Conservation (phyloP, 2,329 filamentous ascomycete genomes). For the Macrophomina pseudophaseolina region DNA sequence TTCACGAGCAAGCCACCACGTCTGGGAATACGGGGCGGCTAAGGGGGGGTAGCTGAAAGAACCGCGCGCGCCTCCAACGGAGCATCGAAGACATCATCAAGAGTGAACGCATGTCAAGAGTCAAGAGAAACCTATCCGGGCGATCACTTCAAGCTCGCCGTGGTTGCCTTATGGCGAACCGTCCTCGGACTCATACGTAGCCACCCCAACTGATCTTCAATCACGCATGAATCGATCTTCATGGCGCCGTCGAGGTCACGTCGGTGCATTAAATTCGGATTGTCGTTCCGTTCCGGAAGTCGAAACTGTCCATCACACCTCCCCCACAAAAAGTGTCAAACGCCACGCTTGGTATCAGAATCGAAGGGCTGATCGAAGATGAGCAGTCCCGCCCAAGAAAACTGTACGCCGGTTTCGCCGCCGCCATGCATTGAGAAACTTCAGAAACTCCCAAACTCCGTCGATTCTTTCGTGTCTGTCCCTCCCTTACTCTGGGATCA, state of each 20-base stretch:
- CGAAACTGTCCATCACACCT: constrained; percentile 4
- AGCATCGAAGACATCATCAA: neutral
- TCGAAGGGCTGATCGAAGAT: neutral
- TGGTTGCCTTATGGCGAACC: constrained; percentile 4
- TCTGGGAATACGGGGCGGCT: neutral
- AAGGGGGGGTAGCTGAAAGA: neutral
- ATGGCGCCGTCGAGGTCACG: neutral
- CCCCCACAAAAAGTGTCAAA: neutral
- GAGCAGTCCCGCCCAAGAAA: neutral
- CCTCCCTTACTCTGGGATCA: neutral
- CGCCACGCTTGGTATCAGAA: constrained; percentile 8
- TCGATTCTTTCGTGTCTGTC: neutral
- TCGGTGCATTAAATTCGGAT: constrained; percentile 17
- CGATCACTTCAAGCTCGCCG: neutral
- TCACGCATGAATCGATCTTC: constrained; percentile 15
- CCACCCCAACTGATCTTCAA: constrained; percentile 9
- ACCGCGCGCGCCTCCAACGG: neutral
- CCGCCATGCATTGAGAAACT: constrained; percentile 10
- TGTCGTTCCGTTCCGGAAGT: neutral
- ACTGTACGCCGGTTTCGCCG: constrained; percentile 7
- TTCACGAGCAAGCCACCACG: neutral
- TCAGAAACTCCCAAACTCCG: constrained; percentile 2
- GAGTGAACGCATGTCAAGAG: neutral
- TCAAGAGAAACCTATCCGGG: constrained; percentile 4
- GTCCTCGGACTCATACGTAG: neutral